These are phyloP conservation scores for Aspergillus cejpii DNA, from an alignment of 2,329 filamentous ascomycete genomes.

Conservation along the genomic window DNA sequence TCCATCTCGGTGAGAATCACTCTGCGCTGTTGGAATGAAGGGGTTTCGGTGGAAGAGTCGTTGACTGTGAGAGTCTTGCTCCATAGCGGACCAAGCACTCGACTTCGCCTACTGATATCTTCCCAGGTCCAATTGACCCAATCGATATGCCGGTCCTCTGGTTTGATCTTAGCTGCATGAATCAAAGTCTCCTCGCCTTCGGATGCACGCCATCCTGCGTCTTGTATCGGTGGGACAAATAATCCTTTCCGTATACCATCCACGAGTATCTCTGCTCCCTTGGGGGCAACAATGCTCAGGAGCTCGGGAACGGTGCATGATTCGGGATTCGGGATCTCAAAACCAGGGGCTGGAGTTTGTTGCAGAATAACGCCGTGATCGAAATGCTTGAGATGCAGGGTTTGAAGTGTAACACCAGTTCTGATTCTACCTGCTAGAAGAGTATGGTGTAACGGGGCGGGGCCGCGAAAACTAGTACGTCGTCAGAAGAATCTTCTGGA, in stretches of 20 bases:
- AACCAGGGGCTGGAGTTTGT: constrained; percentile 57
- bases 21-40: constrained; percentile 27
- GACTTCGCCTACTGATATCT: constrained; percentile 51
- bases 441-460: constrained; percentile 81
- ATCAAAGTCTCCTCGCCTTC: constrained; percentile 24
- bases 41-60: constrained; percentile 13
- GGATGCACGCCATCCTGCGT: constrained; percentile 24
- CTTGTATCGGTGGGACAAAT: constrained; percentile 57
- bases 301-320: constrained; percentile 47
- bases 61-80: constrained; percentile 35
- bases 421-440: constrained; percentile 55
- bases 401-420: constrained; percentile 81
- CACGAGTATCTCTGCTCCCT: constrained; percentile 67
- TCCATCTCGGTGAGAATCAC: constrained; percentile 36
- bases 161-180: constrained; percentile 67
- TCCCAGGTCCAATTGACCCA: constrained; percentile 51
- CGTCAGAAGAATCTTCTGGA: not conserved
- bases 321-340: constrained; percentile 45
- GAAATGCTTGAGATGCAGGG: constrained; percentile 67
- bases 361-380: constrained; percentile 71
- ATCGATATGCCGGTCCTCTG: constrained; percentile 56
- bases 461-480: constrained; percentile 61
- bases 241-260: constrained; percentile 55
- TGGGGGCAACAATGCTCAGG: constrained; percentile 50
- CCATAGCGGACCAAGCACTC: constrained; percentile 63